Evolutionary conservation across 805 yeast genomes (phyloP), one percentile per base, ranked within the genome.

Genomic region (Candida broadrunensis): DNA sequence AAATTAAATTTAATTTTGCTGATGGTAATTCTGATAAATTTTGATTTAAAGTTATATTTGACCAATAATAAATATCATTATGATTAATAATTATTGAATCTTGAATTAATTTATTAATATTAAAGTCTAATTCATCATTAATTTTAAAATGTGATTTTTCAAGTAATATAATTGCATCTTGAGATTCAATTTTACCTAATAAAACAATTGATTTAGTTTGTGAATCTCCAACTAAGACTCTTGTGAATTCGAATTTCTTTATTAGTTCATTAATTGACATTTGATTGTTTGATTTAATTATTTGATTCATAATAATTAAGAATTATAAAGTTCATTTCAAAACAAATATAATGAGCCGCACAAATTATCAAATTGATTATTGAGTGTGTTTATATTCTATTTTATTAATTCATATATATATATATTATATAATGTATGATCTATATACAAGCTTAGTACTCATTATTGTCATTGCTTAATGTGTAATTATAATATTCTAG

Each of bases 61-160:
- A 87, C 97, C 98, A 91, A 46, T 74, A 74, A 55, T 91, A 91
- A 1, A 90, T 81, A 51, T 88, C 97, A 58, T 91, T 93, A 13
- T 66, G 58, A n/a, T 86, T 82, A 15, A 82, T 70, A 19, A 67
- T 51, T 20, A 58, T 42, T 18, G 69, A 17, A 1, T 53, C 47
- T 2, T 49, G 33, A 13, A 68, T 45, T 5, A 52, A 34, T 2
- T 46, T 19, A 13, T 39, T 31, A 27, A 57, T 31, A 16, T 46
- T 42, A 15, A 46, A 40, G 6, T 38, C 23, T 13, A 47, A 21
- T 11, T 50, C 51, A 4, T 54, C 53, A 18, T 50, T 49, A 21
- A 61, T 46, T 19, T 61, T 56, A 58, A 85, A 88, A 41, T 80
- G 84, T 0, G 89, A 72, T 57, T 86, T 88, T 52, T 88, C 96